Conservation (phyloP, 495 filamentous ascomycete species). For the Aspergillus incahuasiensis region DNA sequence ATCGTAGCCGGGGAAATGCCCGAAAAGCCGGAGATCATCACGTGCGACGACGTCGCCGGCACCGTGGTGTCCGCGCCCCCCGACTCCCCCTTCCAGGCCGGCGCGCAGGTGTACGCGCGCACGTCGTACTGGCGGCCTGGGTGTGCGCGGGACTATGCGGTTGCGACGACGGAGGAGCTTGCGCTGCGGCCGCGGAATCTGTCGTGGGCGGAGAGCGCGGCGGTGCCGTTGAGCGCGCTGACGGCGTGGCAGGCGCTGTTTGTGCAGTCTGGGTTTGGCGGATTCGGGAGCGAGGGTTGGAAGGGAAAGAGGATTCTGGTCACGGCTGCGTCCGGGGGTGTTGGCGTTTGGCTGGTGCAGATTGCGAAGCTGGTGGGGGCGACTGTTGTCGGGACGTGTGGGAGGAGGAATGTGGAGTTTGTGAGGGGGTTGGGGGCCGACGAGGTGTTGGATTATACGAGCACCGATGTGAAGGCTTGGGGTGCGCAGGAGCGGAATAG, state of each 20-base stretch:
- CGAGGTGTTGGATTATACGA: conserved; percentile 45
- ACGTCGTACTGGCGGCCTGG: conserved; percentile 37
- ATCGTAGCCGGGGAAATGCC: conserved; percentile 28
- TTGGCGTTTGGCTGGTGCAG: conserved; percentile 55
- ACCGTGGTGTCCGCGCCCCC: conserved; percentile 38
- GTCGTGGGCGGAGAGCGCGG: conserved; percentile 42
- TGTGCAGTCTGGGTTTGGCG: conserved; percentile 25
- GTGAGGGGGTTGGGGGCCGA: conserved; percentile 42
- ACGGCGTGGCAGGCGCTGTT: conserved; percentile 54
- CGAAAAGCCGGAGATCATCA: conserved; percentile 26
- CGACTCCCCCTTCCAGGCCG: conserved; percentile 41
- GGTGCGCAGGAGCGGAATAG: conserved; percentile 17
- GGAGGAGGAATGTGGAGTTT: conserved; percentile 36
- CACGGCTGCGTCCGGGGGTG: conserved; percentile 47
- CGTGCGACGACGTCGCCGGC: conserved; percentile 50
- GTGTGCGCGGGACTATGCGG: conserved; percentile 40
- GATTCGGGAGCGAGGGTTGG: conserved; percentile 6
- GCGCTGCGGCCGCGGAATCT: conserved; percentile 34
- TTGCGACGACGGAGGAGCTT: conserved; percentile 42
- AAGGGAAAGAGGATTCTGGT: conserved; percentile 42
- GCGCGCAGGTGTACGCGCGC: conserved; percentile 48
- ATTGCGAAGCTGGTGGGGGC: conserved; percentile 43
- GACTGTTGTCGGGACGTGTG: conserved; percentile 38
- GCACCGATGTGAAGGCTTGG: conserved; percentile 33
- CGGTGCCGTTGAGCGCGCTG: conserved; percentile 42